Evolutionary conservation across 257 asterid genomes (phyloP), one percentile per base, ranked within the genome.

Genomic region (Solanum virginianum): DNA sequence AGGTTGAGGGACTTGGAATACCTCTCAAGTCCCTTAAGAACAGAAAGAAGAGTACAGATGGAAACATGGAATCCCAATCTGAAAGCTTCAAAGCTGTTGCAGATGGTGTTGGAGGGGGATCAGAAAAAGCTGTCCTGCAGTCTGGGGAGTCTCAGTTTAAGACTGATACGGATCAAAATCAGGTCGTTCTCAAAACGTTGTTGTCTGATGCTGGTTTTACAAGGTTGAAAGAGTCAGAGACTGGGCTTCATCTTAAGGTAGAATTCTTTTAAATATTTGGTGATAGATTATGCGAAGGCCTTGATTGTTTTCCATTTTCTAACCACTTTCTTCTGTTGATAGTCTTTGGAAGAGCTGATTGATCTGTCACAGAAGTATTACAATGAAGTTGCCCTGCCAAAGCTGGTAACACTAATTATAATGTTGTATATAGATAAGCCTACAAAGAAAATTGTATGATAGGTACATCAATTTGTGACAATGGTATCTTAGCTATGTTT

Each of bases 1-100:
- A 94, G 91, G 98, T 95, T 85, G 99, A 96, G 93, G 99, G 99
- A 77, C 94, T 96, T 85, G 98, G 98, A 87, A 93, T 87, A 72
- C 94, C 96, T 83, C 98, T 96, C 17, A 95, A 91, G 92, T 96
- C 96, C 88, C 96, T 96, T 85, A 92, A 90, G 89, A 96, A 84
- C 89, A 92, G 88, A 87, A 95, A 93, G 93, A 96, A 93, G 90
- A 90, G 85, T 79, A 75, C 89, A 16, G 96, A 90, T 57, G 95
- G 90, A 86, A 87, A 82, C 74, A 53, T 85, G 20, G 92, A 91
- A 81, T 85, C 47, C 69, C 93, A 92, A 87, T 83, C 87, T 85
- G 94, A 85, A 87, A 88, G 84, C 16, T 22, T 85, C 17, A 90
- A 80, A 82, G 84, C 91, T 83, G 82, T 85, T 71, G 84, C 87